These are phyloP conservation scores for Geosmithia putterillii DNA, from an alignment of 2,329 filamentous ascomycete genomes.

Conservation along the genomic window DNA sequence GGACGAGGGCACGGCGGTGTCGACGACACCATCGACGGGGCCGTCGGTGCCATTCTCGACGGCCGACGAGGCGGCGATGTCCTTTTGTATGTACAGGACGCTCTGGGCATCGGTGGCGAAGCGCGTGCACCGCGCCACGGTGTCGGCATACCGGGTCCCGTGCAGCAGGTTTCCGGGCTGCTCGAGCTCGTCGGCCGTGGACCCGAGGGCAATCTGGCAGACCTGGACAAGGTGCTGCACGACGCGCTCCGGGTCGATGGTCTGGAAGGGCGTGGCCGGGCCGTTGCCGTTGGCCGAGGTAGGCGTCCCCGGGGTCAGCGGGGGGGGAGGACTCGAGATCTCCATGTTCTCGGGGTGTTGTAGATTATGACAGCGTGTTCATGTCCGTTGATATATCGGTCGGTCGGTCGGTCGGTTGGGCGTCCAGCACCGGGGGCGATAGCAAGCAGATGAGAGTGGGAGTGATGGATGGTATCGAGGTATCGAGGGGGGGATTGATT, in stretches of 20 bases:
- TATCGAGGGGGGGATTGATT: not conserved
- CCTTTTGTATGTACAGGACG: conserved; percentile 86
- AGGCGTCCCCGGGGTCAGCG: conserved; percentile 30
- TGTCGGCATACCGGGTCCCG: conserved; percentile 58
- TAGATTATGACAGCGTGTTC: conserved; percentile 1
- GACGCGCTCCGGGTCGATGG: conserved; percentile 55
- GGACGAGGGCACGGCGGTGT: conserved; percentile 28
- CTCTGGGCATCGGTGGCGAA: conserved; percentile 84
- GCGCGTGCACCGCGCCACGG: conserved; percentile 72
- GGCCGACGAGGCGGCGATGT: conserved; percentile 44
- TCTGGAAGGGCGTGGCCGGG: conserved; percentile 31
- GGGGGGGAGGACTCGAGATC: conserved; percentile 29
- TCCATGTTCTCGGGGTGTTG: conserved; percentile 28
- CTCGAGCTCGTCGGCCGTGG: conserved; percentile 67
- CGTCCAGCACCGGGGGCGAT: too few species aligned
- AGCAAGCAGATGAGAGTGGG: too few species aligned
- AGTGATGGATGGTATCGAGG: not conserved
- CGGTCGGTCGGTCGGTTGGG: too few species aligned
- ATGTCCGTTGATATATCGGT: not conserved
- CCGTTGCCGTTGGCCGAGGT: not conserved
- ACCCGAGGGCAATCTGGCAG: conserved; percentile 62
- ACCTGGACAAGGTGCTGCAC: conserved; percentile 62
- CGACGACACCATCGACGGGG: conserved; percentile 35
- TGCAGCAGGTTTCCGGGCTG: conserved; percentile 74
- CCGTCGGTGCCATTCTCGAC: conserved; percentile 35